Conservation (phyloP, 2,329 filamentous ascomycete genomes). For the Cladosporium sp. region DNA sequence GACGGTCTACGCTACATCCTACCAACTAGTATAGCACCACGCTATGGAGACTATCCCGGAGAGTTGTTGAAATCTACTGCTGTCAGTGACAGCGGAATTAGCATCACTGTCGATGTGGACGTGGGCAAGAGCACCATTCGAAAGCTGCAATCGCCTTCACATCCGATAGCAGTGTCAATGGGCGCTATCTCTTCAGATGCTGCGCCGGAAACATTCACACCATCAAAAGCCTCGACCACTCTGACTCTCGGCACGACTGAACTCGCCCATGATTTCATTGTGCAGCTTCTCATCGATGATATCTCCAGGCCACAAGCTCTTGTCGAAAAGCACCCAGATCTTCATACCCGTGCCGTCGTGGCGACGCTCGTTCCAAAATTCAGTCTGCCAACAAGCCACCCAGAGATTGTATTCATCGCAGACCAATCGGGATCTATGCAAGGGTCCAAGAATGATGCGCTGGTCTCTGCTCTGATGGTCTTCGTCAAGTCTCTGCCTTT, state of each 20-base stretch:
- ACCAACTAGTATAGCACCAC: conserved; percentile 65
- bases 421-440: conserved; percentile 70
- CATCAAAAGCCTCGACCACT: conserved; percentile 63
- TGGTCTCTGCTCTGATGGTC: conserved; percentile 58
- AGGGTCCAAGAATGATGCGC: conserved; percentile 51
- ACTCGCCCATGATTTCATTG: conserved; percentile 65
- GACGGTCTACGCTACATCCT: conserved; percentile 70
- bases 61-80: conserved; percentile 32
- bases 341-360: conserved; percentile 66
- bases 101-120: conserved; percentile 60
- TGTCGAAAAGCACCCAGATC: conserved; percentile 63
- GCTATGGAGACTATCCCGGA: conserved; percentile 58
- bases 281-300: conserved; percentile 63
- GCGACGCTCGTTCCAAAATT: conserved; percentile 70
- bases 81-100: conserved; percentile 44
- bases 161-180: conserved; percentile 65
- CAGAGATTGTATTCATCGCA: conserved; percentile 71
- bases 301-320: conserved; percentile 63
- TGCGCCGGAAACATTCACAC: conserved; percentile 49
- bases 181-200: conserved; percentile 55
- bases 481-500: conserved; percentile 67
- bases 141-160: conserved; percentile 65
- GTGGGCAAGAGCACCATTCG: conserved; percentile 60
- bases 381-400: conserved; percentile 54
- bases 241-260: conserved; percentile 54